Evolutionary conservation across 441 rosid genomes (phyloP), one percentile per base, ranked within the genome.

Genomic region (Erodium moschatum): DNA sequence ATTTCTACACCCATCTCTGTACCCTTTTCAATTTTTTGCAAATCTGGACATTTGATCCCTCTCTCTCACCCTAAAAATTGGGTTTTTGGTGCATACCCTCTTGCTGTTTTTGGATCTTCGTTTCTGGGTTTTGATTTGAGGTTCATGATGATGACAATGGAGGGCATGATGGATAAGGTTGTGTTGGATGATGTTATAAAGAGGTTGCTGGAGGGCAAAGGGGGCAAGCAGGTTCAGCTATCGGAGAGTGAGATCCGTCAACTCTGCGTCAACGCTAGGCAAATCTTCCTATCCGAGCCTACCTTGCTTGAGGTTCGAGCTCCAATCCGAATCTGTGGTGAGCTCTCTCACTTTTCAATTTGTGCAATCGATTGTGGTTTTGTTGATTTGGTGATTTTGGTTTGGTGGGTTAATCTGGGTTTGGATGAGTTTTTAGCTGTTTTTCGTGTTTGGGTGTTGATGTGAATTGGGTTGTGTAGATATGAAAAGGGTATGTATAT

Each of bases 231-330:
- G 46, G 46, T 40, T 40, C 97, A 91, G 85, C 85, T 91, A 42
- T 94, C 97, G 0, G 99, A 94, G 81, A 83, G 80, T 64, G 99
- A 91, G 91, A 91, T 91, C 85, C 97, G 97, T 70, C 99, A 91
- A 77, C 90, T 91, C 50, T 94, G 99, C 75, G 81, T 89, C 80
- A 90, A 91, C 81, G 91, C 99, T 27, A 87, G 99, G 38, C 97
- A 91, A 85, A 86, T 90, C 82, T 90, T 94, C 81, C 89, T 94
- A 18, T 83, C 96, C 62, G 89, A 94, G 78, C 96, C 97, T 16
- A 84, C 71, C 73, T 92, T 94, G 70, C 85, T 91, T 80, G 82
- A 86, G 79, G 70, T 91, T 52, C 87, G 79, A 70, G 97, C 97
- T 73, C 99, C 99, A 3, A 73, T 94, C 74, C 87, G 90, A 67